phyloP scores from a whole-genome alignment of 169 alveolate genomes.

The Cardiosporidium cionae region DNA sequence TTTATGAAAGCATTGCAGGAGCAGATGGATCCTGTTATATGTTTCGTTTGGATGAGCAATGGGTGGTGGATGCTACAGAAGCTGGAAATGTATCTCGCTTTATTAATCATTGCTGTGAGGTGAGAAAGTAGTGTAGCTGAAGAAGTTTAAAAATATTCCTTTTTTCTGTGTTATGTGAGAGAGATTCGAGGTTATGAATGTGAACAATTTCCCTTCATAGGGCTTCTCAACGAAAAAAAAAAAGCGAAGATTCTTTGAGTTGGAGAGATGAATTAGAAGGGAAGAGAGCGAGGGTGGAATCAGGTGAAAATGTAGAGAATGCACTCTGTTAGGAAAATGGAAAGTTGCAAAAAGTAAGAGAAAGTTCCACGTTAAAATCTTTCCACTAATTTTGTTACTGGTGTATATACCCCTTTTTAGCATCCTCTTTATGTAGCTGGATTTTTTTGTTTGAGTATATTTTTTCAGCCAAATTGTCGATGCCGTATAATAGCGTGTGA shows the following conservation, averaged over 20 bases:
- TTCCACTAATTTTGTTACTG: neutral
- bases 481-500: slow-evolving; percentile 73
- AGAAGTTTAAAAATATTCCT: too few species aligned
- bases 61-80: slow-evolving; percentile 92
- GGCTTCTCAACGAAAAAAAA: too few species aligned
- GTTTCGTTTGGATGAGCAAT: slow-evolving; percentile 79
- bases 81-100: slow-evolving; percentile 91
- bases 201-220: too few species aligned
- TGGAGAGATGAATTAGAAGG: too few species aligned
- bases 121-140: slow-evolving; percentile 19
- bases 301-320: too few species aligned
- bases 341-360: too few species aligned
- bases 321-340: too few species aligned
- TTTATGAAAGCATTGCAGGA: slow-evolving; percentile 66
- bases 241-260: too few species aligned
- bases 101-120: slow-evolving; percentile 94
- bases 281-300: too few species aligned
- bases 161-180: too few species aligned
- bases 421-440: neutral
- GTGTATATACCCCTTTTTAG: neutral
- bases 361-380: neutral
- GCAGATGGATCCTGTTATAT: slow-evolving; percentile 82
- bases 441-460: neutral
- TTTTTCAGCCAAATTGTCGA: slow-evolving; percentile 67
- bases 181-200: too few species aligned